phyloP scores from a whole-genome alignment of 75 land plant species.

The Pinus tabuliformis region DNA sequence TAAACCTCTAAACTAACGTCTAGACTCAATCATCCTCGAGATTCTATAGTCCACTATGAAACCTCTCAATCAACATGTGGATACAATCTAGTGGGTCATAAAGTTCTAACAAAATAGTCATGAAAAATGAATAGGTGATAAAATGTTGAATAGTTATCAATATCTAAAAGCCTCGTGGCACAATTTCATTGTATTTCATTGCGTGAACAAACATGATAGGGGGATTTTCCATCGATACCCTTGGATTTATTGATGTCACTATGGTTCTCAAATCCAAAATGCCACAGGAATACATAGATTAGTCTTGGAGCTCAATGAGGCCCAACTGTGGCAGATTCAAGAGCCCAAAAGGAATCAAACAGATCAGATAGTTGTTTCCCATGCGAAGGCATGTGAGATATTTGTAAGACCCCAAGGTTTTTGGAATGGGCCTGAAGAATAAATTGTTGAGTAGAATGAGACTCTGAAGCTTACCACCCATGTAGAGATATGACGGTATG shows the following conservation, averaged over 20 bases:
- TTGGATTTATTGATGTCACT: background rate
- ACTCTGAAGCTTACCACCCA: too few species aligned
- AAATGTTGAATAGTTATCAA: background rate
- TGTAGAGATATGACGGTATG: too few species aligned
- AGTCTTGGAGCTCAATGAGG: too few species aligned
- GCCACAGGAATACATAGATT: background rate
- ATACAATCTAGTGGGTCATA: background rate
- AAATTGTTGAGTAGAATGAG: too few species aligned
- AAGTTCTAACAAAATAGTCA: background rate
- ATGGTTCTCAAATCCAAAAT: background rate
- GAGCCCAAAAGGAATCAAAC: too few species aligned
- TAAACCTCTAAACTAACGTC: too few species aligned
- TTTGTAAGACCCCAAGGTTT: too few species aligned
- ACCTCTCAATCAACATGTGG: conserved; percentile 57
- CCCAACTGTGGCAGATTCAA: too few species aligned
- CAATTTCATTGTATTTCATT: background rate
- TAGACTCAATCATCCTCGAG: conserved; percentile 85
- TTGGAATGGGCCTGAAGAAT: too few species aligned
- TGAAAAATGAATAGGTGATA: background rate
- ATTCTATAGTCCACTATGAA: conserved; percentile 93
- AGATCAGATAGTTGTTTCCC: too few species aligned
- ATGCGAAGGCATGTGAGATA: too few species aligned
- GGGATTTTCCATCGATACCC: background rate
- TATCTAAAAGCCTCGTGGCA: background rate
- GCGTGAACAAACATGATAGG: background rate